phyloP scores from a whole-genome alignment of 306 rosid genomes.

The Crataegus laevigata region DNA sequence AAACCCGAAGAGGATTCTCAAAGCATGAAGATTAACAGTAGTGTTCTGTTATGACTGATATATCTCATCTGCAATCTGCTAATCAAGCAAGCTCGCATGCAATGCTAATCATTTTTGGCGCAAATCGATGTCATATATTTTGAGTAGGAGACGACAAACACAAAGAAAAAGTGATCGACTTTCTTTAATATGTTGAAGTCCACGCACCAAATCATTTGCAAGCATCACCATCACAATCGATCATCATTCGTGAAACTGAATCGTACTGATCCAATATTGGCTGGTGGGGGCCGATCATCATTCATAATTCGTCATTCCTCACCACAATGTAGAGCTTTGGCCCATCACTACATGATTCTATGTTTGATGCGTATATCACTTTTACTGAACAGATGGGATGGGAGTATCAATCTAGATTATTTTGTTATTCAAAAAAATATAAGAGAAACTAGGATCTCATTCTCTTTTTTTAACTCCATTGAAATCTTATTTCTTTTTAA shows the following conservation, averaged over 20 bases:
- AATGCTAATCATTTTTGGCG: no score
- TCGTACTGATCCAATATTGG: background rate
- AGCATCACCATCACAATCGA: constrained; percentile 36
- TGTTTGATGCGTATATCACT: background rate
- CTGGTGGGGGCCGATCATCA: background rate
- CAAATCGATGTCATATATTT: no score
- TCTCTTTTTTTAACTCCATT: no score
- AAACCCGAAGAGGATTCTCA: no score
- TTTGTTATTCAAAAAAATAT: no score
- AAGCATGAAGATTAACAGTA: background rate
- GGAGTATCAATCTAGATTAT: no score
- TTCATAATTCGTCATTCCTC: background rate
- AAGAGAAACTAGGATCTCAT: no score
- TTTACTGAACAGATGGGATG: background rate
- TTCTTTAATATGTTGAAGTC: background rate
- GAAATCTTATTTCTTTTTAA: no score
- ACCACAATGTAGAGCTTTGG: background rate
- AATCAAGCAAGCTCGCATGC: no score
- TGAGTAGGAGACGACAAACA: background rate
- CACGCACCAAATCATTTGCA: constrained; percentile 42
- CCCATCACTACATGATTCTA: background rate
- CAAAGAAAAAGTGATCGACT: background rate
- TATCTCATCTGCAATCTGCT: no score
- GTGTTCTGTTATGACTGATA: no score
- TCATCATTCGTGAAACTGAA: constrained; percentile 12